A percentile compares a stretch with the other conserved stretches of the same genome.
Conservation (phyloP, 306 rosid genomes). For the Begonia loranthoides region DNA sequence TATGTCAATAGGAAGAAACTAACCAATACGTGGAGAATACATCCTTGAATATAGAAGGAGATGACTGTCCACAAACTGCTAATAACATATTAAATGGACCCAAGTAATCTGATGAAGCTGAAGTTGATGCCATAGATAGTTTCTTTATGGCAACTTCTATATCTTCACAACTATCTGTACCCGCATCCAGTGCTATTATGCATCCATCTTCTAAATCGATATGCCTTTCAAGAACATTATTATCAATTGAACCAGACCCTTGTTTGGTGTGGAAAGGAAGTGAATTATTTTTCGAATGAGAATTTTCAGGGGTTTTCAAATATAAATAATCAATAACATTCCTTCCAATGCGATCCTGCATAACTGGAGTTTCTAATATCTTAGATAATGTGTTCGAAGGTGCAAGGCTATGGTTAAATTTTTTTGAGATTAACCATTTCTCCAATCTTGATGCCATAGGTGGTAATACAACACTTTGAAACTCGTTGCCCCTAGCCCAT, state of each 20-base stretch:
- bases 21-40: slow-evolving; percentile 50
- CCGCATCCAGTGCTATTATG: slow-evolving; percentile 10
- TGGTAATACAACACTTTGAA: slow-evolving; percentile 38
- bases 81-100: slow-evolving; percentile 52
- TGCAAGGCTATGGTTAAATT: slow-evolving; percentile 31
- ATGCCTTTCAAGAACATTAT: slow-evolving; percentile 14
- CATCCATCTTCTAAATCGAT: slow-evolving; percentile 11
- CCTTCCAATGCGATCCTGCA: slow-evolving; percentile 20
- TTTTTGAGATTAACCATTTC: slow-evolving; percentile 55
- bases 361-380: slow-evolving; percentile 53
- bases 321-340: slow-evolving; percentile 14
- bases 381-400: slow-evolving; percentile 66
- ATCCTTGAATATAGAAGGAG: slow-evolving; percentile 41
- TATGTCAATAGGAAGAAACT: slow-evolving; percentile 11
- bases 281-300: slow-evolving; percentile 14
- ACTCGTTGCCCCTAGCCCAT: slow-evolving; percentile 32
- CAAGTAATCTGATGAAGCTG: slow-evolving; percentile 26
- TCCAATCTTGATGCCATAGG: slow-evolving; percentile 53
- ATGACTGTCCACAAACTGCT: slow-evolving; percentile 70
- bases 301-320: slow-evolving; percentile 22
- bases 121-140: slow-evolving; percentile 51
- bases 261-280: slow-evolving; percentile 14
- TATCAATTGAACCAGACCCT: slow-evolving; percentile 6
- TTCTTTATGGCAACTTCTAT: slow-evolving; percentile 51
- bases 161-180: slow-evolving; percentile 22